Base-by-base conservation (phyloP, 495 filamentous ascomycete species). In the Hyphodiscus hymeniophilus region DNA sequence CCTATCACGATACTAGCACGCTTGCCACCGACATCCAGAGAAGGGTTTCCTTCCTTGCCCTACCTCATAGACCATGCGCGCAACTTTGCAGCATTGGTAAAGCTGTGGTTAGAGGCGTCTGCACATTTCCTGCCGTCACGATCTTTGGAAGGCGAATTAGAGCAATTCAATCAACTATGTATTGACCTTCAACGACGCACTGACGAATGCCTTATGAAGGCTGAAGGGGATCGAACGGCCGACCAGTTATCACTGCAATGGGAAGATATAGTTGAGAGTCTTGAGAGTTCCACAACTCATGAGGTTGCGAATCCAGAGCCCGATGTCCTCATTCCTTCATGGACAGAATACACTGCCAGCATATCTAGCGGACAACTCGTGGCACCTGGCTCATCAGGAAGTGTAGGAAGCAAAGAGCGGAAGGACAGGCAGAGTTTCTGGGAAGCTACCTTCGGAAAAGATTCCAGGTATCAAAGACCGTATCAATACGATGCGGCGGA, bases 1-100 rank as follows among this genome's bases (percentile, higher is more conserved):
- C 92, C 92, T 7, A 80, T 94, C 35, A 87, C 89, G 13, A 97
- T 99, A 53, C 77, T 95, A 18, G 80, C 82, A 23, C 81, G 94
- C 2, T 65, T 97, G 34, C 86, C 89, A 1, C 80, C 76, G 8
- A 82, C 85, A 7, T 89, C 86, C 17, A 77, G 87, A 38, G 94
- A 99, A 68, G 92, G 92, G 0, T 97, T 96, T 54, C 94, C 91
- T 7, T 90, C 85, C 26, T 77, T 99, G 21, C 92, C 92, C 0
- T 96, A 95, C 60, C 75, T 99, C 11, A 86, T 99, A 57, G 92
- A 99, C 55, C 83, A 91, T 48, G 79, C 89, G 3, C 79, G 88
- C 42, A 88, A 84, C 61, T 96, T 87, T 58, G 89, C 92, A 8
- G 81, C 81, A n/a, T 66, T 99, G 15, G 84, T 94, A 39, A 81